Base-by-base conservation (phyloP, 371 early-diverging fungal species). In the Mucor racemosus region DNA sequence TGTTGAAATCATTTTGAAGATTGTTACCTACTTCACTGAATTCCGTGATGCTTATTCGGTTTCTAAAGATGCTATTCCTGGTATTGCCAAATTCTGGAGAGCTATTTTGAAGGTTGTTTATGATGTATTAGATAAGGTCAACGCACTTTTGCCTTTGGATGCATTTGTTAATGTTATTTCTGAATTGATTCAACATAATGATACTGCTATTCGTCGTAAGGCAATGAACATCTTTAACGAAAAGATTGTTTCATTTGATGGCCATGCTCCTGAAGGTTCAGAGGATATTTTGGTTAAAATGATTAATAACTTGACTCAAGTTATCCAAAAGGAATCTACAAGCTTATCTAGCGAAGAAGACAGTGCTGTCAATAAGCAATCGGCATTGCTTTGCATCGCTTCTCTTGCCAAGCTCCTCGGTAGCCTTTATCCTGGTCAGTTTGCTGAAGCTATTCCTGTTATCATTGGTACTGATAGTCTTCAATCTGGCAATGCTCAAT, bases 151-250 rank as follows among this genome's bases (percentile, higher is more conserved):
- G 65, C 84, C 94, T 35, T 74, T 92, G 40, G 79, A 86, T 19
- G 81, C 88, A 21, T 96, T 97, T 73, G 78, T 91, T 59, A 73
- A 86, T 55, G 91, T 94, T 13, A 84, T 92, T 15, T 67, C 83
- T 11, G 77, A 83, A 15, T 80, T 97, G 54, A 79, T 95, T 54
- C 74, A 81, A 34, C 91, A 95, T 68, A 68, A 76, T 41, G 91
- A 94, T 58, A 64, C 71, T 35, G 75, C 84, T 34, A 87, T 95
- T 58, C 90, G 94, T 60, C 90, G 92, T 73, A 91, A 91, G 76
- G 90, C 92, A n/a, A 84, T 95, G 81, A 79, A 80, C 15, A 82
- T 96, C 65, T 88, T 95, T 72, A 87, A 90, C 73, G 84, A 90
- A 60, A 88, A 88, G 68, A 75, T 95, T 34, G 66, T 73, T 11